phyloP scores from a whole-genome alignment of 495 filamentous ascomycete genomes.

The Glutinoglossum americanum region DNA sequence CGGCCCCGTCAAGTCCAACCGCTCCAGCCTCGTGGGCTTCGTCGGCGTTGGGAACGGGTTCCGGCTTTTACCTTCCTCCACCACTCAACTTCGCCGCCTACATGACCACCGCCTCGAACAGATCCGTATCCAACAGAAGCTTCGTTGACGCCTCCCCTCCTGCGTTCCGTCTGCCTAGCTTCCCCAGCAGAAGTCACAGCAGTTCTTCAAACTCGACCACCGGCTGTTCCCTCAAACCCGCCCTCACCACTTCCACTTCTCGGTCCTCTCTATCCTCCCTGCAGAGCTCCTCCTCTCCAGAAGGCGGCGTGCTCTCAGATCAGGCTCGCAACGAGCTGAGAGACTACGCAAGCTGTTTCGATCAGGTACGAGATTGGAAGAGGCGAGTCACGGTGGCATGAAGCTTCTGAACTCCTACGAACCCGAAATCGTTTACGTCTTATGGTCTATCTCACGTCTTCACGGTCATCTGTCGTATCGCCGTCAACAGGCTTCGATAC shows the following conservation, averaged over 20 bases:
- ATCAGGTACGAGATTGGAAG: slow-evolving; percentile 49
- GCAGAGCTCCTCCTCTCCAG: slow-evolving; percentile 31
- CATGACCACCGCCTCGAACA: slow-evolving; percentile 20
- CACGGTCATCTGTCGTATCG: background rate
- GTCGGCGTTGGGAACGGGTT: slow-evolving; percentile 15
- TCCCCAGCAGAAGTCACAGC: background rate
- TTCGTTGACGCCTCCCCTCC: background rate
- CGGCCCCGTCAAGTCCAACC: slow-evolving; percentile 25
- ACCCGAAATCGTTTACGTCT: background rate
- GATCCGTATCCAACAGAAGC: background rate
- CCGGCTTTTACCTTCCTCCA: slow-evolving; percentile 42
- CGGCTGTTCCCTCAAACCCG: slow-evolving; percentile 12
- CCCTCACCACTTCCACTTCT: slow-evolving; percentile 60
- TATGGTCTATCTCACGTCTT: background rate
- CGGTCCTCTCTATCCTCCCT: slow-evolving; percentile 70
- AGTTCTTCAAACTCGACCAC: slow-evolving; percentile 18
- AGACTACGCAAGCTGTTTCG: slow-evolving; percentile 73
- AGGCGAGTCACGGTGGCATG: slow-evolving; percentile 29
- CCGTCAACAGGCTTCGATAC: background rate
- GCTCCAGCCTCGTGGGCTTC: slow-evolving; percentile 25
- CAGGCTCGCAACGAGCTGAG: slow-evolving; percentile 62
- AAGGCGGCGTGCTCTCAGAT: slow-evolving; percentile 39
- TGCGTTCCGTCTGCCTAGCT: background rate
- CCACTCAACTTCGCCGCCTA: slow-evolving; percentile 40
- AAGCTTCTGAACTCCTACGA: slow-evolving; percentile 3